Evolutionary conservation across 441 rosid genomes (phyloP).

Genomic region (Lagerstroemia fauriei): DNA sequence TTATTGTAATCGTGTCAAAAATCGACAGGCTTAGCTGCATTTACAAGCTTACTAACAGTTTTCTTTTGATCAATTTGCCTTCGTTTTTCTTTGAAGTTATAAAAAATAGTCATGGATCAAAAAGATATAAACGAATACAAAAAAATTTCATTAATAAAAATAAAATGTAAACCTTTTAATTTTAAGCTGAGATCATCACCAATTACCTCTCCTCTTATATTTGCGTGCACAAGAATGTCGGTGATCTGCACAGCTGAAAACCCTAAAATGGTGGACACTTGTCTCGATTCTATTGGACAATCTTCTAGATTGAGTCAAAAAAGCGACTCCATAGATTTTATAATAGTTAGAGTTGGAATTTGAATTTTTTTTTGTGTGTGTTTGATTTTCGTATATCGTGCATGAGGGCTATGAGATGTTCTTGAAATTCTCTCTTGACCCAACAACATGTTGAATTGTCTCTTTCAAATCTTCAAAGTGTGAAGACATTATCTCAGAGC

Average conservation of each 20-base stretch:
- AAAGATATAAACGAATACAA: no score
- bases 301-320: slow-evolving; percentile 49
- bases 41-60: slow-evolving; percentile 29
- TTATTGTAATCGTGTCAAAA: no score
- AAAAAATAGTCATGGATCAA: no score
- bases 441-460: slow-evolving; percentile 15
- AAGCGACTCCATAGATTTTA: slow-evolving; percentile 37
- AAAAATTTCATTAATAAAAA: no score
- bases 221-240: not conserved
- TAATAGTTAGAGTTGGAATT: slow-evolving; percentile 35
- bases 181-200: no score
- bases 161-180: no score
- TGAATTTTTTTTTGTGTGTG: slow-evolving; percentile 10
- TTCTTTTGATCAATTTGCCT: not conserved
- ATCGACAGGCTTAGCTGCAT: slow-evolving; percentile 7
- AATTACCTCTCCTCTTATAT: not conserved
- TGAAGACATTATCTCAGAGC: not conserved
- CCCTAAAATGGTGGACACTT: slow-evolving; percentile 29
- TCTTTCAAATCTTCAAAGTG: not conserved
- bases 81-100: no score
- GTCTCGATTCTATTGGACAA: slow-evolving; percentile 45
- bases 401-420: not conserved
- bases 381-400: no score
- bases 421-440: not conserved
- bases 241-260: not conserved